phyloP scores from a whole-genome alignment of 225 moss, liverwort and hornwort species.

The Thuidium tamariscinum region DNA sequence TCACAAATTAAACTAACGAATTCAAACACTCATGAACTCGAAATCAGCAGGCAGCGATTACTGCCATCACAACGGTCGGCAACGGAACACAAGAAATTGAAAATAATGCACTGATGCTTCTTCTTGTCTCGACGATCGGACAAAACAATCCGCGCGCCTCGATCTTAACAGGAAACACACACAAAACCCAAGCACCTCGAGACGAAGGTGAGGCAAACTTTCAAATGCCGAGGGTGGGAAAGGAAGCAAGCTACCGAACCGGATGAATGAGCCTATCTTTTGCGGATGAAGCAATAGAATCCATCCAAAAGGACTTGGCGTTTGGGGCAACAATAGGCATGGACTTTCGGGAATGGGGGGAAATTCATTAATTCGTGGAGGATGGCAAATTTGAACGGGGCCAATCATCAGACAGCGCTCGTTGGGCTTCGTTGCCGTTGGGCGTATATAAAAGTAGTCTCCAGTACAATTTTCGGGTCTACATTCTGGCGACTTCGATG shows the following conservation, averaged over 20 bases:
- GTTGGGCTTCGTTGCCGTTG: not conserved
- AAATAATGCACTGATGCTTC: not conserved
- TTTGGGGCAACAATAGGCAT: not conserved
- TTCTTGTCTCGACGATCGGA: not conserved
- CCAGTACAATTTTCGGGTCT: not conserved
- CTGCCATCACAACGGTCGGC: slow-evolving; percentile 5
- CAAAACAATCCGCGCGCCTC: not conserved
- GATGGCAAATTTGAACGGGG: slow-evolving; percentile 9
- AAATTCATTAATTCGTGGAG: not conserved
- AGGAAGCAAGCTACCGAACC: not conserved
- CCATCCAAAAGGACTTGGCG: not conserved
- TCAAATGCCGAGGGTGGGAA: not conserved
- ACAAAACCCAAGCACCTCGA: not conserved
- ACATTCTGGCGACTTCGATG: not conserved
- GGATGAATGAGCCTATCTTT: not conserved
- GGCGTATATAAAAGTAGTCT: not conserved
- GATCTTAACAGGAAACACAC: not conserved
- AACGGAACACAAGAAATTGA: not conserved
- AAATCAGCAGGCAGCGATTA: slow-evolving; percentile 4
- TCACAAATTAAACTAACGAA: not conserved
- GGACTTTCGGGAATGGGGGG: slow-evolving; percentile 8
- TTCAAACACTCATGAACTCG: not conserved
- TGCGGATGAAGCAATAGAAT: not conserved
- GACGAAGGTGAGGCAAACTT: not conserved
- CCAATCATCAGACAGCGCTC: not conserved